Percentiles rank a stretch among this genome's conserved stretches.
Evolutionary conservation across 2,329 filamentous ascomycete species (phyloP).

Genomic region (Fusarium illudens): DNA sequence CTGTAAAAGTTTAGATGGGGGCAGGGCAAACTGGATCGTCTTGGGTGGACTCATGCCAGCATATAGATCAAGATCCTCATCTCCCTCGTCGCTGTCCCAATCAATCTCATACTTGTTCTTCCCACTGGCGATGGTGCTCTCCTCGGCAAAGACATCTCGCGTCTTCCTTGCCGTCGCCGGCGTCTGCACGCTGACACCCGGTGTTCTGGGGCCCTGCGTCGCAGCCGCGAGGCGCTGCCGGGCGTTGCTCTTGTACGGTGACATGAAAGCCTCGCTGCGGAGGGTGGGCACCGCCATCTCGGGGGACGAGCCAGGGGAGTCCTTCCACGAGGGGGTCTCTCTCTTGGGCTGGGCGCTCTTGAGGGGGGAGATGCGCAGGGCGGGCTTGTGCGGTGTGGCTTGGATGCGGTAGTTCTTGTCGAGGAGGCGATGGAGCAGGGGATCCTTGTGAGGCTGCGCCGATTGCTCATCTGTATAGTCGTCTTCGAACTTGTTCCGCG

Average conservation of each 20-base stretch:
- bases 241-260: slow-evolving; percentile 65
- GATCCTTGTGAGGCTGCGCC: slow-evolving; percentile 65
- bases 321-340: slow-evolving; percentile 56
- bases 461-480: slow-evolving; percentile 47
- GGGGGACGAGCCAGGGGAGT: slow-evolving; percentile 75
- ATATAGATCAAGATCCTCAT: slow-evolving; percentile 68
- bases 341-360: slow-evolving; percentile 51
- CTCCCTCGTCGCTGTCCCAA: slow-evolving; percentile 81
- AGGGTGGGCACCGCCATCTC: slow-evolving; percentile 83
- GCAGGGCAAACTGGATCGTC: slow-evolving; percentile 86
- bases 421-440: slow-evolving; percentile 87
- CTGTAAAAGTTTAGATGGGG: slow-evolving; percentile 78
- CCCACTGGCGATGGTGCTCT: slow-evolving; percentile 34
- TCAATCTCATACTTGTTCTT: slow-evolving; percentile 64
- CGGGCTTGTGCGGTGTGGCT: slow-evolving; percentile 80
- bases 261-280: slow-evolving; percentile 85
- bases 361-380: slow-evolving; percentile 56
- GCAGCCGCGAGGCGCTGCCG: slow-evolving; percentile 54
- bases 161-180: slow-evolving; percentile 63
- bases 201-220: slow-evolving; percentile 68
- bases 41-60: slow-evolving; percentile 89
- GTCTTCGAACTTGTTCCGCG: slow-evolving; percentile 57
- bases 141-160: slow-evolving; percentile 57
- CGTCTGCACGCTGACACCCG: slow-evolving; percentile 87
- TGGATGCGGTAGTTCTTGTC: slow-evolving; percentile 96